Evolutionary conservation across 371 early-diverging fungal species (phyloP).

Genomic region (Dichotomocladium elegans): DNA sequence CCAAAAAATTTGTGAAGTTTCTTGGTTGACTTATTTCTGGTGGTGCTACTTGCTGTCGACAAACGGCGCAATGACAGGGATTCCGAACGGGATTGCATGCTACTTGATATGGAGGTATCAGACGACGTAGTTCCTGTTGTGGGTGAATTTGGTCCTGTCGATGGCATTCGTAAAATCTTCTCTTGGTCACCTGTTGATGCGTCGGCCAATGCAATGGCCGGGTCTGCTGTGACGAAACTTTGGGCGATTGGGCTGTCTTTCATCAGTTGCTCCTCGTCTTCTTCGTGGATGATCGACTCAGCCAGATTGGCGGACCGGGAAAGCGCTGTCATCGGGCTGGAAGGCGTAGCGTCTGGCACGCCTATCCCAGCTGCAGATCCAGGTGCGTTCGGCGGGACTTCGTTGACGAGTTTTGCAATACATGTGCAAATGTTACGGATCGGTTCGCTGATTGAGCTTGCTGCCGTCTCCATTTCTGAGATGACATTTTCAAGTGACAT

Average conservation of each 20-base stretch:
- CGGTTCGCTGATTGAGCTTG: slow-evolving; percentile 17
- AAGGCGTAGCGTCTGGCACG: too few species aligned
- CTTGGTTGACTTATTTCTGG: slow-evolving; percentile 4
- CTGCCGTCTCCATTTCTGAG: slow-evolving; percentile 16
- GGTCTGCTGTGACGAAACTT: background rate
- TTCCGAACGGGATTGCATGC: too few species aligned
- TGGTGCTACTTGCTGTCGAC: background rate
- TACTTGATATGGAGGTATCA: background rate
- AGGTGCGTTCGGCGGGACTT: slow-evolving; percentile 3
- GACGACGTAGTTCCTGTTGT: background rate
- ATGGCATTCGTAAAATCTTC: too few species aligned
- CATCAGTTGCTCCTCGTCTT: background rate
- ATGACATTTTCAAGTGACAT: slow-evolving; percentile 10
- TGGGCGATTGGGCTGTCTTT: background rate
- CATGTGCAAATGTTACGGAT: slow-evolving; percentile 20
- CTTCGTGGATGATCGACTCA: slow-evolving; percentile 2
- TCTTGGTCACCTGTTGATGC: background rate
- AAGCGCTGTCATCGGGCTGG: background rate
- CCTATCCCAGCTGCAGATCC: too few species aligned
- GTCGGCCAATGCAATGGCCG: background rate
- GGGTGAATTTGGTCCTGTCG: background rate
- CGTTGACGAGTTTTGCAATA: slow-evolving; percentile 16
- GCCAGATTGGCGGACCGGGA: background rate
- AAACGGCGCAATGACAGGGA: background rate
- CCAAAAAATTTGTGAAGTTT: slow-evolving; percentile 68